These are phyloP conservation scores for Oryza meyeriana DNA, from an alignment of 176 grass and related monocot genomes.

Conservation along the genomic window DNA sequence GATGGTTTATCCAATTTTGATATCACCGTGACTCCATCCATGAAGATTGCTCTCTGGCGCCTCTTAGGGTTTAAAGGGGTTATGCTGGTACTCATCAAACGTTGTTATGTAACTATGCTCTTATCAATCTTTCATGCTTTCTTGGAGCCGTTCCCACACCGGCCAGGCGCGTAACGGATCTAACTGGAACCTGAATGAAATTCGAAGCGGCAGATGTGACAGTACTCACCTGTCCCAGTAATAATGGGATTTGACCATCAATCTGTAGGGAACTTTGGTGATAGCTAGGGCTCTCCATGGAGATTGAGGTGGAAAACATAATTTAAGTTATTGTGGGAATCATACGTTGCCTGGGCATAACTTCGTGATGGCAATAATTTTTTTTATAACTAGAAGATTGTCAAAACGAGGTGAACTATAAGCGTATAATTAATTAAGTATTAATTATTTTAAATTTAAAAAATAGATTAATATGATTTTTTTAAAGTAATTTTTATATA, in stretches of 20 bases:
- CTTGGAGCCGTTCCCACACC: neutral
- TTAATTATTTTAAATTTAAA: too few species aligned
- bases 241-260: neutral
- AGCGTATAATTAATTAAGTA: too few species aligned
- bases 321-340: neutral
- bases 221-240: too few species aligned
- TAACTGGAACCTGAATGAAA: neutral
- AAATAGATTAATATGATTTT: too few species aligned
- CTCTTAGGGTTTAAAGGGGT: conserved; percentile 12
- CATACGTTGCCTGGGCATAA: too few species aligned
- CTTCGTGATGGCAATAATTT: too few species aligned
- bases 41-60: conserved; percentile 26
- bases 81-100: neutral
- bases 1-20: conserved; percentile 36
- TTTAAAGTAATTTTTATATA: too few species aligned
- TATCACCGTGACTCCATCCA: conserved; percentile 11
- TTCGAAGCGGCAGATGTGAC: neutral
- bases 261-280: neutral
- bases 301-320: neutral
- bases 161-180: neutral
- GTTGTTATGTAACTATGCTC: neutral
- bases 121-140: neutral
- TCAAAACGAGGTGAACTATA: too few species aligned
- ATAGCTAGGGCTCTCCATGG: neutral
- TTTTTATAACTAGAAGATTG: too few species aligned